Conservation (phyloP, 495 filamentous ascomycete genomes). For the Aspergillus indologenus region DNA sequence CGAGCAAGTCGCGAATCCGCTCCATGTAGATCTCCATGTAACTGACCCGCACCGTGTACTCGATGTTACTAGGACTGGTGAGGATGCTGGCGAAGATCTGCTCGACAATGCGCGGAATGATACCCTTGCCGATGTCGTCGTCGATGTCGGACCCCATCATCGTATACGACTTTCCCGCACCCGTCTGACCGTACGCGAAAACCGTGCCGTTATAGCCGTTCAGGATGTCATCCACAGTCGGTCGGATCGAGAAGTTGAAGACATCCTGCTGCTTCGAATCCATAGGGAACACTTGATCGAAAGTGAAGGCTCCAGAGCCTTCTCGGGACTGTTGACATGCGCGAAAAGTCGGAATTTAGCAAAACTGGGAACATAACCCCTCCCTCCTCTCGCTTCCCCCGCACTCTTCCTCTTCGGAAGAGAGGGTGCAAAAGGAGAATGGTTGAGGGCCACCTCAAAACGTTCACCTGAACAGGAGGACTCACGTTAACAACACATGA, state of each 20-base stretch:
- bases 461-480: conserved; percentile 8
- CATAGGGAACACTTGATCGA: conserved; percentile 97
- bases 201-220: conserved; percentile 99
- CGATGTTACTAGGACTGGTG: conserved; percentile 86
- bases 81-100: conserved; percentile 96
- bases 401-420: background rate
- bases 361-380: background rate
- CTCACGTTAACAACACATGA: conserved; percentile 84
- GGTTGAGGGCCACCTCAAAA: background rate
- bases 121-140: conserved; percentile 81
- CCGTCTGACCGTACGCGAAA: conserved; percentile 98
- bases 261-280: conserved; percentile 81
- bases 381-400: background rate
- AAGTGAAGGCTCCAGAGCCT: conserved; percentile 82
- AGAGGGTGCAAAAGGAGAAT: no score
- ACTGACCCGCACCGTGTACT: conserved; percentile 95
- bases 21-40: conserved; percentile 99
- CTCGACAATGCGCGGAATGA: conserved; percentile 95
- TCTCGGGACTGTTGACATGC: conserved; percentile 65
- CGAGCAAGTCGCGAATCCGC: conserved; percentile 87
- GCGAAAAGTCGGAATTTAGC: background rate
- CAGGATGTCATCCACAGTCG: conserved; percentile 95
- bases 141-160: conserved; percentile 99
- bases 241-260: conserved; percentile 94
- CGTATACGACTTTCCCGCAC: conserved; percentile 96